These are phyloP conservation scores for Fusarium sp. DNA, from an alignment of 2,329 filamentous ascomycete species.

Conservation along the genomic window DNA sequence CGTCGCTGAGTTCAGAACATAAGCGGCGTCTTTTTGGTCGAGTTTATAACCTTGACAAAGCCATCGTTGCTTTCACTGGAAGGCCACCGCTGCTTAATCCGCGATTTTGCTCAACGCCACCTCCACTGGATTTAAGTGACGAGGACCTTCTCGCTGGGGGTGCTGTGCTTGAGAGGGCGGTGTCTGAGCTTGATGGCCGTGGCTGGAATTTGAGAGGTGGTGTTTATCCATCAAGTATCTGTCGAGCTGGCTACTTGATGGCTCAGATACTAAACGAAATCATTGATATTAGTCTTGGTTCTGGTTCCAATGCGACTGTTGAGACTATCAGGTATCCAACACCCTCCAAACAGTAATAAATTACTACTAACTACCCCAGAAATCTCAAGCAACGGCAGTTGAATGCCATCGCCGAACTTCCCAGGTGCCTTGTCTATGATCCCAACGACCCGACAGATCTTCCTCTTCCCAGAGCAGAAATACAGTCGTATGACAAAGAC, in stretches of 20 bases:
- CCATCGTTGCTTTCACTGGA: not conserved
- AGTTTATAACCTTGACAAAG: not conserved
- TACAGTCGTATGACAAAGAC: not conserved
- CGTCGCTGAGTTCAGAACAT: not conserved
- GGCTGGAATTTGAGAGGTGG: not conserved
- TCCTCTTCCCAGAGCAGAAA: not conserved
- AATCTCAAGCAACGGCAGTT: not conserved
- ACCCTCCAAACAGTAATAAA: accelerated
- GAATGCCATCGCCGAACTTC: not conserved
- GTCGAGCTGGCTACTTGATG: not conserved
- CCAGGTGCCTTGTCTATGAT: not conserved
- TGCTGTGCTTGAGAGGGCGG: not conserved
- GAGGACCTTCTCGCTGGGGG: not conserved
- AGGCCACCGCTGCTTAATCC: not conserved
- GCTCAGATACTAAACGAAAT: not conserved
- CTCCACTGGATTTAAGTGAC: not conserved
- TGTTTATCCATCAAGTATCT: not conserved
- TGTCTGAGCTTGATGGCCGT: not conserved
- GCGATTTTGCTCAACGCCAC: not conserved
- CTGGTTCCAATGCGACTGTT: not conserved
- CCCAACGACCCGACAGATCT: not conserved
- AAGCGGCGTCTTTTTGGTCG: not conserved
- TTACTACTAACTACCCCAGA: accelerated
- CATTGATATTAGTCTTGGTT: not conserved
- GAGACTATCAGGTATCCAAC: not conserved